These are phyloP conservation scores for Boletus pseudopeckii DNA, from an alignment of 768 basidiomycete species.

Conservation along the genomic window DNA sequence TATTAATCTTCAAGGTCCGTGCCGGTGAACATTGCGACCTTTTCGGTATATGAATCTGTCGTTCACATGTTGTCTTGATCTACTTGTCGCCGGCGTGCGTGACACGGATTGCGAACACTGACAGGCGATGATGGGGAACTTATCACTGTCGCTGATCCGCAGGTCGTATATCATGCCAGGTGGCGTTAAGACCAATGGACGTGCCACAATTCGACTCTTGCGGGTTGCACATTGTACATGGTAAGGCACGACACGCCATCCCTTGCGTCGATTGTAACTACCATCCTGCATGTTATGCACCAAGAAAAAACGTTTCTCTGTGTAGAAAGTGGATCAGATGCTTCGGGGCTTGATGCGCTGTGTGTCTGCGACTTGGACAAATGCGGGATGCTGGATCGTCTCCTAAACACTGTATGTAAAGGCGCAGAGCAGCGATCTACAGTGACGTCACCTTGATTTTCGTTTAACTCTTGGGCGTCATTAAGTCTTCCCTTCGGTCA, in stretches of 20 bases:
- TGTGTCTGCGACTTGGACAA: not conserved
- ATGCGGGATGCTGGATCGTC: no score
- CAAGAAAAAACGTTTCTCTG: no score
- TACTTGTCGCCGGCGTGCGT: not conserved
- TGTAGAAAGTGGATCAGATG: no score
- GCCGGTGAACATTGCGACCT: constrained; percentile 84
- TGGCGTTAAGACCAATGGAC: not conserved
- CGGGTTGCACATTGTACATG: not conserved
- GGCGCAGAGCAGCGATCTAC: not conserved
- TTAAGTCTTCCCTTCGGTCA: no score
- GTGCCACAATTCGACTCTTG: not conserved
- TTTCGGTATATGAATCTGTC: constrained; percentile 66
- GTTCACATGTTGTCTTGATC: constrained; percentile 37
- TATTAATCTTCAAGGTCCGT: constrained; percentile 50
- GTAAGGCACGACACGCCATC: no score
- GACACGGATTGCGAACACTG: not conserved
- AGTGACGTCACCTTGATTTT: not conserved
- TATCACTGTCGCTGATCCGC: not conserved
- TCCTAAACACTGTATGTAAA: not conserved
- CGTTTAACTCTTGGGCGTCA: no score
- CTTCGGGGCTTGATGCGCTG: not conserved
- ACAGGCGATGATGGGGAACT: not conserved
- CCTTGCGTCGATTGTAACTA: not conserved
- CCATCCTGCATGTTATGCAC: not conserved
- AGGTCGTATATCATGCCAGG: not conserved